Base-by-base conservation (phyloP, 495 filamentous ascomycete genomes). In the Lasiosphaeria ovina region DNA sequence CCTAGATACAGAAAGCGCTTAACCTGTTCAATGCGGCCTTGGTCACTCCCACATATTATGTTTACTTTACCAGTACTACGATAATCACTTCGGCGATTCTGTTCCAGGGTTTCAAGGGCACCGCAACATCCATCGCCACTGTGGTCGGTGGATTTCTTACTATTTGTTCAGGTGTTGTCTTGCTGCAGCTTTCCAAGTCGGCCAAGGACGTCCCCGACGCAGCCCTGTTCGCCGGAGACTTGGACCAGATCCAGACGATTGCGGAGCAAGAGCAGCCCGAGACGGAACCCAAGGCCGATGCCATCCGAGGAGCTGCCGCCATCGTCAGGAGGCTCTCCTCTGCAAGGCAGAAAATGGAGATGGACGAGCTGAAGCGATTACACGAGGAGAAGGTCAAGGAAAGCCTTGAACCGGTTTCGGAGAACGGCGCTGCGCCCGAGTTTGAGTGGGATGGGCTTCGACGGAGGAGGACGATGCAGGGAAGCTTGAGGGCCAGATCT, bases 41-140 rank as follows among this genome's bases (percentile, higher is more conserved):
- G 59, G 94, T 98, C 55, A 98, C 94, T 0, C 94, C 94, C 0
- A 98, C 94, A 4, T 98, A 98, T 75, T 98, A 98, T 70, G 94
- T 98, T 61, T 92, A 91, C 78, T 98, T 98, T 73, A 98, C 94
- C 49, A 94, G 86, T 66, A 86, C 91, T 14, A 98, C 94, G 4
- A 97, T 98, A 63, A 84, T 98, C 60, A 93, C 91, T 7, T 97
- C 92, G 0, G 91, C 93, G 6, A 85, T 98, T 31, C 79, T 98
- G 14, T 98, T 98, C 72, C 89, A 86, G 60, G 94, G 94, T 4
- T 97, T 98, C 82, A 93, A 96, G 66, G 94, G 93, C 38, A 87
- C 89, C 0, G 82, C 84, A 1, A 83, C 83, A 8, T 81, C 89
- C 40, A 98, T 98, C 58, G 76, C 91, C 16, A 97, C 93, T 3